phyloP scores from a whole-genome alignment of 495 filamentous ascomycete species.

The Xylaria venustula region DNA sequence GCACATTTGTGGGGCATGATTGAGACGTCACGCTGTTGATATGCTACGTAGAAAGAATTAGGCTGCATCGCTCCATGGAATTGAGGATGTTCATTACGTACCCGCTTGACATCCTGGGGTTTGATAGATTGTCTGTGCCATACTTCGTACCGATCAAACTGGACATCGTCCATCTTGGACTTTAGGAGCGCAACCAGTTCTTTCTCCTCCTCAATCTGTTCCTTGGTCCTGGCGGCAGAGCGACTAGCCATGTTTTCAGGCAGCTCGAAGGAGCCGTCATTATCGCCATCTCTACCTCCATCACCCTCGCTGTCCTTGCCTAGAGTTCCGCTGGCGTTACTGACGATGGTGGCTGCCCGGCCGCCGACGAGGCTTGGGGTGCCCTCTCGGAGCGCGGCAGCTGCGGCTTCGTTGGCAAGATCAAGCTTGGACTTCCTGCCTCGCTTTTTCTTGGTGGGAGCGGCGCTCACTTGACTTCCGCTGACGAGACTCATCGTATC shows the following conservation, averaged over 20 bases:
- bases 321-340: slow-evolving; percentile 37
- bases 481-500: slow-evolving; percentile 69
- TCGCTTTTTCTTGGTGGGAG: slow-evolving; percentile 56
- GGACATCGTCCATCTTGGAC: slow-evolving; percentile 62
- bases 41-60: slow-evolving; percentile 49
- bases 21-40: slow-evolving; percentile 88
- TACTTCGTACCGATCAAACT: slow-evolving; percentile 70
- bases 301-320: slow-evolving; percentile 43
- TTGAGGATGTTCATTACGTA: slow-evolving; percentile 26
- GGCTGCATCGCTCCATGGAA: not conserved
- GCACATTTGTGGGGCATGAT: slow-evolving; percentile 74
- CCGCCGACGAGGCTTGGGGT: slow-evolving; percentile 50
- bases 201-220: slow-evolving; percentile 69
- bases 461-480: slow-evolving; percentile 59
- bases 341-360: slow-evolving; percentile 45
- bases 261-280: slow-evolving; percentile 64
- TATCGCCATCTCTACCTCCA: slow-evolving; percentile 61
- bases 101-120: slow-evolving; percentile 48
- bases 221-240: slow-evolving; percentile 54
- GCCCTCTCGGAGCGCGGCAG: slow-evolving; percentile 28
- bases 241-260: slow-evolving; percentile 58
- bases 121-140: slow-evolving; percentile 69
- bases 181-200: slow-evolving; percentile 60
- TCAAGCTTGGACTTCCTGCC: slow-evolving; percentile 66
- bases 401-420: slow-evolving; percentile 51